Conservation (phyloP, 2,329 filamentous ascomycete genomes). For the Cryphonectria nitschkei region DNA sequence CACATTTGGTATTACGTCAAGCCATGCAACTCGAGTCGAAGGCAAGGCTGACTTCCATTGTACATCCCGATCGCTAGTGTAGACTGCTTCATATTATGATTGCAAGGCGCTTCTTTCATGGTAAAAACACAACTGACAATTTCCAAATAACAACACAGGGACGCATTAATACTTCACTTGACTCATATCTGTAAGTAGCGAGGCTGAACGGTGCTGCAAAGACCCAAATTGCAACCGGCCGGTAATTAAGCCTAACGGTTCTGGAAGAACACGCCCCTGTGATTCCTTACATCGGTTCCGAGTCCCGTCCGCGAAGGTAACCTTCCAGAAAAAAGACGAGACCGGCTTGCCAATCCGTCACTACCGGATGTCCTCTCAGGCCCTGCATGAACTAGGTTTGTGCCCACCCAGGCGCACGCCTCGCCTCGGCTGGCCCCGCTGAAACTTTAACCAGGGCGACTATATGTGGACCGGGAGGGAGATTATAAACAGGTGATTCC, state of each 20-base stretch:
- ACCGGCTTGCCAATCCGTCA: neutral
- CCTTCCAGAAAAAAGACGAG: neutral
- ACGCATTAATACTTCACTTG: neutral
- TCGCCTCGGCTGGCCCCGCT: conserved; percentile 10
- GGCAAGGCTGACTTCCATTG: neutral
- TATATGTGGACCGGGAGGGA: conserved; percentile 1
- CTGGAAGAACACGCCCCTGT: neutral
- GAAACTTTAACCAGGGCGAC: conserved; percentile 9
- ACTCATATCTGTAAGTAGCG: neutral
- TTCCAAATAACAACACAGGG: neutral
- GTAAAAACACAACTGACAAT: neutral
- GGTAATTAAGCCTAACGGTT: neutral
- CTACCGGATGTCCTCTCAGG: neutral
- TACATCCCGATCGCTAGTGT: neutral
- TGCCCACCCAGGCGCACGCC: conserved; percentile 8
- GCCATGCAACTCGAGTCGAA: neutral
- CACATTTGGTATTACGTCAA: neutral
- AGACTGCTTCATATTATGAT: neutral
- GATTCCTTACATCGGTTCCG: neutral
- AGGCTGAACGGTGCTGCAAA: neutral
- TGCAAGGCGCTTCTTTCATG: neutral
- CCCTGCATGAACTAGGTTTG: conserved; percentile 1
- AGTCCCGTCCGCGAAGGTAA: neutral
- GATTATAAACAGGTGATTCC: conserved; percentile 1
- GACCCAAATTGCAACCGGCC: neutral